Evolutionary conservation across 305 asterid species (phyloP), one percentile per base, ranked within the genome.

Genomic region (Stenogyne calaminthoides): DNA sequence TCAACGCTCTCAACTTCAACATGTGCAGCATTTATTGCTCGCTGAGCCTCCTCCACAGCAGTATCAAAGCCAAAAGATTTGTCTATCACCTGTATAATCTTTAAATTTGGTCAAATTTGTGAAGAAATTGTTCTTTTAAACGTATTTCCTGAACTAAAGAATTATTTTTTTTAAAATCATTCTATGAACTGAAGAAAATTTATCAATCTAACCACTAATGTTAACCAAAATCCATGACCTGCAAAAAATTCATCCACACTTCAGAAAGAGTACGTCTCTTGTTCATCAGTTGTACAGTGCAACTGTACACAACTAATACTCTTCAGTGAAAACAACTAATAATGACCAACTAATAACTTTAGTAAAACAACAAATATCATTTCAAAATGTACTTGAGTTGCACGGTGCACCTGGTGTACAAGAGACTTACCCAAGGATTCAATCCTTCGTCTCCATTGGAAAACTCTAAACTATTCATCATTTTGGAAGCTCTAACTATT

Each of bases 41-140:
- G 81, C 67, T 87, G 95, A 77, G 95, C 90, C 80, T 89, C 95
- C 86, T 89, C 95, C 16, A 88, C 91, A 67, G 95, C 90, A 22
- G 95, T 83, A 76, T 86, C 91, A 70, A 88, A 88, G 49, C 95
- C 95, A 64, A 88, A 87, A 49, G 95, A 88, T 78, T 70, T 87
- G 85, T 88, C 98, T 91, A 93, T 93, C 70, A 91, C 96, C 92
- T 93, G 76, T 62, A 80, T 79, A 65, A 81, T 83, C 83, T 78
- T 78, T 47, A 82, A 83, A 78, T 79, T 81, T 69, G 76, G 1
- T 64, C 77, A 80, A 82, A 76, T 78, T 77, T 78, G 58, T 19
- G 40, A 1, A 20, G 16, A 39, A 44, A 65, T 39, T 14, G 36
- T 46, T 22, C 8, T 27, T 20, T 44, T 32, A 51, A 36, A 60